These are phyloP conservation scores for Amanita phalloides DNA, from an alignment of 768 basidiomycete genomes.

Conservation along the genomic window DNA sequence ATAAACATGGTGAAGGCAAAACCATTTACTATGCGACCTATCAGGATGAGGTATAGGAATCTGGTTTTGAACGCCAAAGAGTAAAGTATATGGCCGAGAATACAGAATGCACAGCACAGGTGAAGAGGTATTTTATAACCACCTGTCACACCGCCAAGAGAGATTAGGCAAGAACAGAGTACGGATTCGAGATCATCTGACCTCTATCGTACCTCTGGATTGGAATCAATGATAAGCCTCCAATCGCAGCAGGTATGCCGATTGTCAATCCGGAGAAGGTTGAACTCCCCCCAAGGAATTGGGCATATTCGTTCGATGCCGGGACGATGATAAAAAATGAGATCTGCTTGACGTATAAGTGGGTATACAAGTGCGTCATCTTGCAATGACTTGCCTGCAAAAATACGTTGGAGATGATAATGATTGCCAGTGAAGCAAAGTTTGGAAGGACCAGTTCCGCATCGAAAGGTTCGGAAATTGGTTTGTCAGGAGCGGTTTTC, in stretches of 20 bases:
- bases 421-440: background rate
- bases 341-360: slow-evolving; percentile 23
- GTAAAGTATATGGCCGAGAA: slow-evolving; percentile 53
- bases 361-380: background rate
- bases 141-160: slow-evolving; percentile 22
- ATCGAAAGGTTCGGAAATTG: background rate
- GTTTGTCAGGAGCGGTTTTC: background rate
- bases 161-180: background rate
- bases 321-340: slow-evolving; percentile 65
- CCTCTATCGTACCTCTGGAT: slow-evolving; percentile 48
- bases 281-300: slow-evolving; percentile 52
- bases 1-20: slow-evolving; percentile 53
- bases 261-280: slow-evolving; percentile 61
- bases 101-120: slow-evolving; percentile 37
- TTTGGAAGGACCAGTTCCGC: background rate
- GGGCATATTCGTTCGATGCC: slow-evolving; percentile 52
- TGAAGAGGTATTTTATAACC: slow-evolving; percentile 45
- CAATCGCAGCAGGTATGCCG: slow-evolving; percentile 56
- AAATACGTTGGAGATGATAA: slow-evolving; percentile 2
- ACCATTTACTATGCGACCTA: slow-evolving; percentile 55
- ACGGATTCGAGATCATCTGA: slow-evolving; percentile 10
- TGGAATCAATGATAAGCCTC: slow-evolving; percentile 47
- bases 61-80: slow-evolving; percentile 48
- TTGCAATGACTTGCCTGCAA: background rate
- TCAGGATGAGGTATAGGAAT: slow-evolving; percentile 59